Evolutionary conservation across 768 basidiomycete genomes (phyloP), one percentile per base, ranked within the genome.

Genomic region (Sporobolomyces pararoseus): DNA sequence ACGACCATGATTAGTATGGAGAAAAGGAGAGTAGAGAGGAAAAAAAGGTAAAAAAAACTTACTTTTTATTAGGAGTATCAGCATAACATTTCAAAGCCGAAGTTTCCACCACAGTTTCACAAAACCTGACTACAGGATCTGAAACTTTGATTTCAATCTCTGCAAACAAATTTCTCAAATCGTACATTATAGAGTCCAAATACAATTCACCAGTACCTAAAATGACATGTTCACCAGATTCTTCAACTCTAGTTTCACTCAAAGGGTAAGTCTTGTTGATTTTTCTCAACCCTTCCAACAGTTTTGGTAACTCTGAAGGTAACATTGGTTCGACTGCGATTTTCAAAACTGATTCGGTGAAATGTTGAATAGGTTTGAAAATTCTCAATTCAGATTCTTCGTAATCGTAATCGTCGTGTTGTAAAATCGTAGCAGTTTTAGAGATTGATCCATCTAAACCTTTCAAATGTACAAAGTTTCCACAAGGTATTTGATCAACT

Each of bases 71-170:
- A 9, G 96, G 96, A 35, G 96, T 98, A 76, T 98, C 96, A 23
- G 96, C 96, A 79, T 99, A 99, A 78, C 95, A 98, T 81, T 98
- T 99, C 72, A 99, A 81, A 5, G 95, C 96, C 74, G 90, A 92
- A 37, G 95, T 98, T 83, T 99, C 96, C 74, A 97, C 82, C 27
- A 98, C 95, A 2, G 96, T 99, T 82, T 99, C 96, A 78, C 91
- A 90, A 82, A 99, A 99, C 78, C 92, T 91, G 21, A 93, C 95
- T 46, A 98, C 93, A 2, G 96, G 96, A 82, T 99, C 96, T 29
- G 95, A 98, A 19, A 98, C 93, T 83, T 99, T 99, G 84, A 99
- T 97, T 83, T 99, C 96, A 75, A 98, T 96, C 82, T 99, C 96
- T 35, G 93, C 87, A 81, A 95, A 99, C 69, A 98, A 78, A 70